A percentile compares a stretch with the other conserved stretches of the same genome.
phyloP scores from a whole-genome alignment of 345 rosid species.

The Camelina sativa region DNA sequence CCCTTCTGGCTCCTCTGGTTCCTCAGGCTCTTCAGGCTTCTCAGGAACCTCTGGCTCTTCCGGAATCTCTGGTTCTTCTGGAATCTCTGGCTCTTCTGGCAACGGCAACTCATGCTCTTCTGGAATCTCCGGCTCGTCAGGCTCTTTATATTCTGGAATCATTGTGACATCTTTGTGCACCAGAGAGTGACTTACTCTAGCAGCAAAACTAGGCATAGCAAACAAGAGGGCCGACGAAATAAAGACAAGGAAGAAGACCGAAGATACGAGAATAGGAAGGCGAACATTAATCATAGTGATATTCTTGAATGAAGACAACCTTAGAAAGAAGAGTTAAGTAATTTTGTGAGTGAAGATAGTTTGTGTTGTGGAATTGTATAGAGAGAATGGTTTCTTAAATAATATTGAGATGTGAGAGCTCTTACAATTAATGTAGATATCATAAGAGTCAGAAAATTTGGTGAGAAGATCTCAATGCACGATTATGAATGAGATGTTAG shows the following conservation, averaged over 20 bases:
- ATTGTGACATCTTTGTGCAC: slow-evolving; percentile 25
- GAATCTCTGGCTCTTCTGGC: slow-evolving; percentile 24
- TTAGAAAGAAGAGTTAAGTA: slow-evolving; percentile 8
- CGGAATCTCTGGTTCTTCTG: not conserved
- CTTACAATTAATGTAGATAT: not conserved
- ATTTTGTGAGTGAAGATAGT: slow-evolving; percentile 9
- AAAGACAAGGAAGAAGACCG: slow-evolving; percentile 14
- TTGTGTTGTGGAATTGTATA: not conserved
- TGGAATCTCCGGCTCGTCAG: slow-evolving; percentile 31
- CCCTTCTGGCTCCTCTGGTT: slow-evolving; percentile 32
- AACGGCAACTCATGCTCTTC: not conserved
- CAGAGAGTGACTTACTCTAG: slow-evolving; percentile 36
- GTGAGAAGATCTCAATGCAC: slow-evolving; percentile 33
- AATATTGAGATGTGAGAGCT: slow-evolving; percentile 15
- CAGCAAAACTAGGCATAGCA: slow-evolving; percentile 24
- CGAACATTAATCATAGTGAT: slow-evolving; percentile 30
- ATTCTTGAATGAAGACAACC: not conserved
- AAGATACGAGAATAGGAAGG: slow-evolving; percentile 25
- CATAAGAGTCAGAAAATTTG: slow-evolving; percentile 30
- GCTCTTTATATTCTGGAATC: slow-evolving; percentile 10
- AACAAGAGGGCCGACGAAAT: slow-evolving; percentile 21
- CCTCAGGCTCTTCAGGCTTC: slow-evolving; percentile 27
- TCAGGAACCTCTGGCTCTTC: slow-evolving; percentile 30
- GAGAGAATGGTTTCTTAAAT: slow-evolving; percentile 25
- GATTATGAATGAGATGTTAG: slow-evolving; percentile 26